Base-by-base conservation (phyloP, 129 eudicot species). In the Logfia minima region DNA sequence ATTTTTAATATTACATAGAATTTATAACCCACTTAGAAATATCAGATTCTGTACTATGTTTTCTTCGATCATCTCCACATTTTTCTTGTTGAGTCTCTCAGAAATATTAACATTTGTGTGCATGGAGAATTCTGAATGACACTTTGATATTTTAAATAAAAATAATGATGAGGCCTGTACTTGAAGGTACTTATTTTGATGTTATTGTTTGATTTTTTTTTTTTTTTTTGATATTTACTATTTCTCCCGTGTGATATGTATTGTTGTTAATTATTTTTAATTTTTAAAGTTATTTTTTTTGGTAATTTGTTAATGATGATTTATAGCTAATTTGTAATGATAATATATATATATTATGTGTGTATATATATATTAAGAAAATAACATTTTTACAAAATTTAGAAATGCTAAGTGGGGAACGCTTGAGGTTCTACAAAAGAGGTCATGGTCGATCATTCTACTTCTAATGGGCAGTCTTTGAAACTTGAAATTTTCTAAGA, bases 131-230 rank as follows among this genome's bases (percentile, higher is more conserved):
- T 8, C 39, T 71, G 55, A 32, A 52, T 62, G 43, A 63, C 23
- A 29, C 24, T 13, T 53, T 51, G 43, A 72, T 32, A 55, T 23
- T 72, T 62, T 66, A 63, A 52, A 65, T 21, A 64, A 52, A 45
- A 11, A 45, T 11, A 35, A 21, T 37, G 22, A 79, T 79, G 83
- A 58, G 74, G 13, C 55, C 58, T 56, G 55, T 68, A 72, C 74
- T 79, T 79, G 74, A 53, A 72, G 83, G 83, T 79, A 53, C 45
- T 45, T 63, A 24, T 31, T 26, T 70, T 71, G 26, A 78, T 14
- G 14, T 39, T 69, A n/a, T 26, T 35, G 62, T 41, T 13, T 75
- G 75, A 39, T 8, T 39, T 22, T 35, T 4, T 22, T 22, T 18
- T 53, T 56, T n/a, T n/a, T n/a, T n/a, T n/a, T n/a, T n/a, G 5